Base-by-base conservation (phyloP, 495 filamentous ascomycete species). In the Xylaria flabelliformis region DNA sequence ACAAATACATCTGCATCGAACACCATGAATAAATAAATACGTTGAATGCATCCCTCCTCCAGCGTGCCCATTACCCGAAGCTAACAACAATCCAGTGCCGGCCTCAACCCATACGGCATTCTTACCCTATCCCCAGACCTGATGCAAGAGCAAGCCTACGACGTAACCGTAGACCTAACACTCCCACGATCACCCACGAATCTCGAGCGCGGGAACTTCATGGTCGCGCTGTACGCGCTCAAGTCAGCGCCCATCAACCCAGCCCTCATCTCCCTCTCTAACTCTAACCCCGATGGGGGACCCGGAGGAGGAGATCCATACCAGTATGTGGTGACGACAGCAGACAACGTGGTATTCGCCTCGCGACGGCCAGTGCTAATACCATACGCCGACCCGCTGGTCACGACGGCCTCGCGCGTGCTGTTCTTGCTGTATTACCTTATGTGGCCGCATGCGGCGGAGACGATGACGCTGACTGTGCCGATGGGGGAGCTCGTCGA, bases 141-240 rank as follows among this genome's bases (percentile, higher is more conserved):
- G 32, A 85, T 88, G 64, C 77, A 81, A 12, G 76, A 81, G 36
- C 90, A 92, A 74, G 74, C 83, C 12, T 94, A 94, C 83, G 88
- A 92, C 77, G 83, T 94, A 53, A 78, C 80, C 9, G 79, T 93
- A 4, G 80, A 86, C 34, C 83, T 94, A 13, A 81, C 79, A 0
- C 74, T 94, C 4, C 92, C 92, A 4, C 84, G 87, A 19, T 90
- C 88, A 5, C 88, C 86, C 0, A 51, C 78, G 2, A 94, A 93
- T 77, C 76, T 89, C 24, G 82, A 79, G 9, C 81, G 79, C 36
- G 96, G 95, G 26, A 98, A 98, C 82, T 98, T 98, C 86, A 98
- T 98, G 95, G 83, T 97, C 17, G 90, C 93, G 64, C 83, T 98
- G n/a, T 83, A 80, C 81, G 77, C 39, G 67, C 76, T 59, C 48